Evolutionary conservation across 305 asterid genomes (phyloP).

Genomic region (Stenogyne calaminthoides): DNA sequence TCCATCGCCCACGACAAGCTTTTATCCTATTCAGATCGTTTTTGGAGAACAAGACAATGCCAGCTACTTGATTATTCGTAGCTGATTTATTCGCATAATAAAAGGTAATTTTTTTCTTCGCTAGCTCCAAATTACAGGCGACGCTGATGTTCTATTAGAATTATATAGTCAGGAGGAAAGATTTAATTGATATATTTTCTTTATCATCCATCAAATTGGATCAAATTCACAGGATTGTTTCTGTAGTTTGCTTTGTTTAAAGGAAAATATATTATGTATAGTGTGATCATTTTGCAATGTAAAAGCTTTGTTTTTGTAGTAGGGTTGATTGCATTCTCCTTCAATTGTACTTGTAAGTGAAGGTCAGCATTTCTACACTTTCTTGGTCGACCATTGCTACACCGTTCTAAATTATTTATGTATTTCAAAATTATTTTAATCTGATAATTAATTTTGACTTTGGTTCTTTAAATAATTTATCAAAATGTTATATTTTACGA

Average conservation of each 20-base stretch:
- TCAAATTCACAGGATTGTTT: slow-evolving; percentile 13
- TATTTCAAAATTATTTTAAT: too few relatives aligned
- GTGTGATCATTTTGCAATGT: slow-evolving; percentile 21
- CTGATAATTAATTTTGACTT: too few relatives aligned
- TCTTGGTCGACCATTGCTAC: too few relatives aligned
- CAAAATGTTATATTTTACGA: too few relatives aligned
- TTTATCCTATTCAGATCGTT: slow-evolving; percentile 71
- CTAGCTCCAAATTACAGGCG: not conserved
- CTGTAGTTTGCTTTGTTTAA: slow-evolving; percentile 5
- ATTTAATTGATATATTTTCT: not conserved
- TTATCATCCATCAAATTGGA: slow-evolving; percentile 1
- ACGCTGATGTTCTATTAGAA: not conserved
- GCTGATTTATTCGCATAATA: slow-evolving; percentile 10
- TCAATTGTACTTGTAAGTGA: slow-evolving; percentile 21
- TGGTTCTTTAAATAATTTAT: too few relatives aligned
- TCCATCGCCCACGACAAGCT: slow-evolving; percentile 93
- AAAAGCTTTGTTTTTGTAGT: slow-evolving; percentile 19
- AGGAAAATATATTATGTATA: slow-evolving; percentile 19
- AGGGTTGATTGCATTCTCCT: slow-evolving; percentile 31
- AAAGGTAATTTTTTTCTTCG: not conserved
- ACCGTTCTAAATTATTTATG: too few relatives aligned
- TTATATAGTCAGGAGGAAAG: not conserved
- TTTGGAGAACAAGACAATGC: slow-evolving; percentile 76
- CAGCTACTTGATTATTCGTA: slow-evolving; percentile 40
- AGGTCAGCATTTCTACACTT: not conserved